Conservation (phyloP, 345 rosid species). For the Garcia nutans region DNA sequence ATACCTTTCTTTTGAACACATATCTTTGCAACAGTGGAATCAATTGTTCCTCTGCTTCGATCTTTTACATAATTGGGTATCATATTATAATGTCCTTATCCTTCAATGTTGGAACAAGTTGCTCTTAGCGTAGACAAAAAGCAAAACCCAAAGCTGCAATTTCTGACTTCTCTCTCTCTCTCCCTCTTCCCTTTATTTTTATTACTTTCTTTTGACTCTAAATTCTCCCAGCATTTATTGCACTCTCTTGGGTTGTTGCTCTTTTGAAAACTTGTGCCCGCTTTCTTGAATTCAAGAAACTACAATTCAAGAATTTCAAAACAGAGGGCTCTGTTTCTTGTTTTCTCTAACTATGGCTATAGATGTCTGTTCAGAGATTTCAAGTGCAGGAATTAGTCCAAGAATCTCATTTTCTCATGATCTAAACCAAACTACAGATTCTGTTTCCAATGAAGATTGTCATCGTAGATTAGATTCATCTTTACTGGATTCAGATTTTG, state of each 20-base stretch:
- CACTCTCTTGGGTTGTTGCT: not conserved
- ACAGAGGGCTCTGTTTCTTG: not conserved
- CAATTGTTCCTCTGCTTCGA: constrained; percentile 21
- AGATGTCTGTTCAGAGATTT: constrained; percentile 69
- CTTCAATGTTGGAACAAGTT: constrained; percentile 7
- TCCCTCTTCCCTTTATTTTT: not conserved
- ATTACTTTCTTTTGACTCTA: constrained; percentile 28
- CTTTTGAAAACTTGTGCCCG: constrained; percentile 36
- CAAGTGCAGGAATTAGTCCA: constrained; percentile 60
- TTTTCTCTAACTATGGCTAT: constrained; percentile 50
- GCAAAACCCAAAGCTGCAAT: constrained; percentile 46
- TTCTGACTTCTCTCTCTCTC: constrained; percentile 43
- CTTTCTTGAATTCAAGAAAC: constrained; percentile 8
- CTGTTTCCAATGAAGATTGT: constrained; percentile 27
- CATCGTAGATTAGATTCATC: constrained; percentile 45
- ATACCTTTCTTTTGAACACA: constrained; percentile 19
- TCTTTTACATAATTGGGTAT: constrained; percentile 12
- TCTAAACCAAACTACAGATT: constrained; percentile 41
- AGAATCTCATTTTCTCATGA: constrained; percentile 76
- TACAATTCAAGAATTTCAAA: too few relatives aligned
- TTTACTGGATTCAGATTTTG: constrained; percentile 57
- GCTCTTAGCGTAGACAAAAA: constrained; percentile 18
- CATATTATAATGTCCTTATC: not conserved
- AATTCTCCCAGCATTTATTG: constrained; percentile 20
- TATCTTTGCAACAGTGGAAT: constrained; percentile 19